Base-by-base conservation (phyloP, 306 rosid genomes). In the Notholithocarpus densiflorus region DNA sequence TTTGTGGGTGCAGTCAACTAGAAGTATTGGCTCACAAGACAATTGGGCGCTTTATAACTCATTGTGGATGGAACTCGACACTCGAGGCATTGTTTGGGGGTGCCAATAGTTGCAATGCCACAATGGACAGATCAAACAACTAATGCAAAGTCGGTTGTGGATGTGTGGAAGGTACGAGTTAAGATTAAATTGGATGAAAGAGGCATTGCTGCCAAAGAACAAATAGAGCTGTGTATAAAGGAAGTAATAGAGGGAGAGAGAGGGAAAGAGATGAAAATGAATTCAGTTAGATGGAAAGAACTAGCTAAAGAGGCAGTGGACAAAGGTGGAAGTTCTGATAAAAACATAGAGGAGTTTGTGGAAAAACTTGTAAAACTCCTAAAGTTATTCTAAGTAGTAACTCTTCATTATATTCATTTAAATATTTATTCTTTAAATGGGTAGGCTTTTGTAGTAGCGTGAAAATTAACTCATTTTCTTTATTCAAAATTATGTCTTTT, bases 211-310 rank as follows among this genome's bases (percentile, higher is more conserved):
- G 23, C 24, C 61, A n/a, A 43, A 61, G 79, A 75, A 61, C 71
- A 75, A 27, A 45, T 61, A 24, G 64, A 37, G 9, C 6, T 19
- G 3, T 75, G 79, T 15, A 75, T 45, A 12, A 34, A 18, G 13
- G 71, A 75, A 45, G 71, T 75, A 10, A 75, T 75, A 71, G 79
- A 75, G 15, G 79, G 48, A 19, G 72, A 61, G 72, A 75, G 60
- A 21, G 71, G 10, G 6, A 61, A 17, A 20, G 79, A 75, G 79
- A 31, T 75, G 13, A 60, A 61, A 53, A 21, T 4, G 17, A 75
- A 75, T 51, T 40, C 48, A 10, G 1, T 75, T 20, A 66, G 43
- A 37, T 62, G 56, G 79, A 61, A 43, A 70, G 27, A 75, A 21
- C 24, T 27, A 56, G 71, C 79, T 0, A 75, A 75, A 27, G 56